Base-by-base conservation (phyloP, 2,329 filamentous ascomycete species). In the Calycina herbarum region DNA sequence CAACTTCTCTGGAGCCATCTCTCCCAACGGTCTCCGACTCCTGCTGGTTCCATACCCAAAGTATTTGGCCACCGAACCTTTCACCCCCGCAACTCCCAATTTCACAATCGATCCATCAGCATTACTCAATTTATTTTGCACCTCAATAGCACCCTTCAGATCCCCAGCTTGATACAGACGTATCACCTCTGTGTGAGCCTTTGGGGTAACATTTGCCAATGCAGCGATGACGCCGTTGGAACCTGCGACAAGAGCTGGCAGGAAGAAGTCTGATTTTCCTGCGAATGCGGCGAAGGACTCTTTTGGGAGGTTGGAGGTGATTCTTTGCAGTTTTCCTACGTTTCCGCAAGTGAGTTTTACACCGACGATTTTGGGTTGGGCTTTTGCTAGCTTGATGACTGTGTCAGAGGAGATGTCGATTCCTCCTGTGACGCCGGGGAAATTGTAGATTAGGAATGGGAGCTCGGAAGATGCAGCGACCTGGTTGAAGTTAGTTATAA, bases 331-430 rank as follows among this genome's bases (percentile, higher is more conserved):
- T 81, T 94, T 95, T 70, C 92, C 92, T 1, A 91, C 94, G 81
- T 91, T 94, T 71, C 90, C 92, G 76, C 92, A 94, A 58, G 92
- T 95, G 82, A 95, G 94, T 78, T 95, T 95, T 65, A 91, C 92
- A 69, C 92, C 92, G 69, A 93, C 81, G 73, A 95, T 91, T 80
- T 95, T 94, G 71, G 88, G 86, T 79, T 94, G 91, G 76, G 86
- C 80, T 59, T 20, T 2, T 79, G 85, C 79, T 56, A 89, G 76
- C 57, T 81, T 76, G 54, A 84, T 78, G 71, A 89, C 83, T 58
- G 78, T 77, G 70, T 88, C 85, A 0, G 85, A 88, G 68, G 78
- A 80, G 66, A 88, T 80, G 69, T 88, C 85, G 51, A 87, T 77
- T 1, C 86, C 86, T 3, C 80, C 78, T 17, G 82, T 83, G 0